Percentiles rank a stretch among this genome's conserved stretches.
These are phyloP conservation scores for Paramecium biaurelia DNA, from an alignment of 73 alveolate genomes.

Conservation along the genomic window DNA sequence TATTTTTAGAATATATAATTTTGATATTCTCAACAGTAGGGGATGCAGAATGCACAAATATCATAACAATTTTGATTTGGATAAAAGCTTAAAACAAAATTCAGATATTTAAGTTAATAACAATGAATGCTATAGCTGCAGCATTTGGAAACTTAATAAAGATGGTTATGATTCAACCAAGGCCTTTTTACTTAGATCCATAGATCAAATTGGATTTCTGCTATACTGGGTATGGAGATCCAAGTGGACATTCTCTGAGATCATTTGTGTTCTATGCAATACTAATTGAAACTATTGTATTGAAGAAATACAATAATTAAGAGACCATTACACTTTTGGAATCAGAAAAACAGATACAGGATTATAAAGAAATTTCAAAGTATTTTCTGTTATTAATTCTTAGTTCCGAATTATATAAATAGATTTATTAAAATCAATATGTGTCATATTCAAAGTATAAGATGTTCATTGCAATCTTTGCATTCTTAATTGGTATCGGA, in stretches of 20 bases:
- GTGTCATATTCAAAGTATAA: neutral
- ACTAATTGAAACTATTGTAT: neutral
- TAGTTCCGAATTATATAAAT: neutral
- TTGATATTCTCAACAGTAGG: neutral
- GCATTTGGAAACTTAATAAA: neutral
- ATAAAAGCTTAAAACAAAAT: neutral
- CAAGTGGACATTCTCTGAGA: neutral
- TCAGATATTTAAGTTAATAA: neutral
- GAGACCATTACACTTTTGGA: neutral
- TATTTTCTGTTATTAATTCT: neutral
- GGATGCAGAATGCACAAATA: neutral
- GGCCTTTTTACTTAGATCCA: neutral
- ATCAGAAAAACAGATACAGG: neutral
- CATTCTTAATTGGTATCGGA: neutral
- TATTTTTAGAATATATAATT: neutral
- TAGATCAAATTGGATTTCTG: neutral
- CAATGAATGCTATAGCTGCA: neutral
- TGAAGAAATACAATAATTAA: neutral
- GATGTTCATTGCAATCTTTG: neutral
- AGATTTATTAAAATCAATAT: neutral
- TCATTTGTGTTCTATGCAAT: constrained; percentile 16
- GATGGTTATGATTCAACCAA: neutral
- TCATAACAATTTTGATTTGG: neutral
- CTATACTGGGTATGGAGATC: constrained; percentile 29
- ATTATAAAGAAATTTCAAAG: neutral